A percentile compares a stretch with the other conserved stretches of the same genome.
phyloP scores from a whole-genome alignment of 2,329 filamentous ascomycete genomes.

The Fusarium lateritium region DNA sequence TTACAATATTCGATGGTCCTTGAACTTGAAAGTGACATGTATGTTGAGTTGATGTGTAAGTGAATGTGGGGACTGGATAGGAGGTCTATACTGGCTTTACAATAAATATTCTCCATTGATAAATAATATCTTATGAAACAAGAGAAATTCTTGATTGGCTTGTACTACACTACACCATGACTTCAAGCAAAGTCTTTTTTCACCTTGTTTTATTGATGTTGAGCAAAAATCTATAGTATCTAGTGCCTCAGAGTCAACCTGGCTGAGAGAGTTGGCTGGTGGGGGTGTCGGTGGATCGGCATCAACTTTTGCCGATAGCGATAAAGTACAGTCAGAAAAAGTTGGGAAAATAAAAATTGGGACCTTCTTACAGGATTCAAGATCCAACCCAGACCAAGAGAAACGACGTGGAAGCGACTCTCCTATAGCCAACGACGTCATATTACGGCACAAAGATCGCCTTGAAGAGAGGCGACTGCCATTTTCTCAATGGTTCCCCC shows the following conservation, averaged over 20 bases:
- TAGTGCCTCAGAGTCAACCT: neutral
- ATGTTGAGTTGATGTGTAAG: neutral
- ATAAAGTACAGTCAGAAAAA: conserved; percentile 29
- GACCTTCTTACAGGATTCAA: conserved; percentile 30
- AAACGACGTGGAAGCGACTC: conserved; percentile 16
- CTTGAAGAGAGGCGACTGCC: conserved; percentile 14
- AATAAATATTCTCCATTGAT: no score
- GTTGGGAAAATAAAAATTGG: conserved; percentile 38
- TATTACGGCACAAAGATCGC: conserved; percentile 9
- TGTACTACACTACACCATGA: no score
- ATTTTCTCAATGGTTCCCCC: conserved; percentile 51
- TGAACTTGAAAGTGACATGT: neutral
- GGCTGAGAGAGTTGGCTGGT: neutral
- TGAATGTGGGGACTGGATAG: no score
- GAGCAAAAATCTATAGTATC: neutral
- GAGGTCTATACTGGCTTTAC: no score
- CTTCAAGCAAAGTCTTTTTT: neutral
- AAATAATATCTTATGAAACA: no score
- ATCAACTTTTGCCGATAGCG: conserved; percentile 43
- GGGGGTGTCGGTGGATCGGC: conserved; percentile 42
- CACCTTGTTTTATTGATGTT: neutral
- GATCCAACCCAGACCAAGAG: conserved; percentile 25
- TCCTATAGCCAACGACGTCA: conserved; percentile 2
- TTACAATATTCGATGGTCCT: conserved; percentile 1
- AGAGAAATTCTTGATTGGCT: no score